Conservation (phyloP, 2,329 filamentous ascomycete genomes). For the Periconia digitata region DNA sequence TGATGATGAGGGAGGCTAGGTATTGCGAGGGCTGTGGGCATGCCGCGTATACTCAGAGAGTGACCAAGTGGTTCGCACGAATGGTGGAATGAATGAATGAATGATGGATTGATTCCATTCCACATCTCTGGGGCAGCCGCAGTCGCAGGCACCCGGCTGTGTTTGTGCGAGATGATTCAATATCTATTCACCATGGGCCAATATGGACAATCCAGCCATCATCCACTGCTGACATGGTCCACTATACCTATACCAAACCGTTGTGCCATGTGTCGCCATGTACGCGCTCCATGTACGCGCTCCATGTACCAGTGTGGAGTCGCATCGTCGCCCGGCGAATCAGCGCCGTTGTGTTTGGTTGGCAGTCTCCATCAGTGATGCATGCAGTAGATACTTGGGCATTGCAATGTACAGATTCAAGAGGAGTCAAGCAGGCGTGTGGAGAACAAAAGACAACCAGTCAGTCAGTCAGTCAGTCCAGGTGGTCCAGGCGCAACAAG, state of each 20-base stretch:
- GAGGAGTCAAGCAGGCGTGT: constrained; percentile 30
- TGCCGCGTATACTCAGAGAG: neutral
- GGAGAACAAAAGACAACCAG: constrained; percentile 6
- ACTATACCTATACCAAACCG: too few species aligned
- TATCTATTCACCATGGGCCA: too few species aligned
- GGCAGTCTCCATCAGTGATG: neutral
- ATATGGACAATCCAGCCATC: neutral
- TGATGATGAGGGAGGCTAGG: neutral
- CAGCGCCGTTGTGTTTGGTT: too few species aligned
- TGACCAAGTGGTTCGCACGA: too few species aligned
- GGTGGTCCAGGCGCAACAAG: too few species aligned
- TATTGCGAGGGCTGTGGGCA: neutral
- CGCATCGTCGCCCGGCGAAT: too few species aligned
- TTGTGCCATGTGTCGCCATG: too few species aligned
- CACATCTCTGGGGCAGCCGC: neutral
- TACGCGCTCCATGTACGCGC: too few species aligned
- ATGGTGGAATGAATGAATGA: neutral
- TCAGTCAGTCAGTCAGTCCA: neutral
- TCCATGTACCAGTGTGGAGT: too few species aligned
- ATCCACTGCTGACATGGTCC: neutral
- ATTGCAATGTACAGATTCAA: constrained; percentile 39
- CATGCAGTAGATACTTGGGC: constrained; percentile 10
- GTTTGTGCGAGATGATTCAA: too few species aligned
- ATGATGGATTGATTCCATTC: neutral
- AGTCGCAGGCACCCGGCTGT: neutral